phyloP scores from a whole-genome alignment of 768 basidiomycete species.

The Calvatia gigantea region DNA sequence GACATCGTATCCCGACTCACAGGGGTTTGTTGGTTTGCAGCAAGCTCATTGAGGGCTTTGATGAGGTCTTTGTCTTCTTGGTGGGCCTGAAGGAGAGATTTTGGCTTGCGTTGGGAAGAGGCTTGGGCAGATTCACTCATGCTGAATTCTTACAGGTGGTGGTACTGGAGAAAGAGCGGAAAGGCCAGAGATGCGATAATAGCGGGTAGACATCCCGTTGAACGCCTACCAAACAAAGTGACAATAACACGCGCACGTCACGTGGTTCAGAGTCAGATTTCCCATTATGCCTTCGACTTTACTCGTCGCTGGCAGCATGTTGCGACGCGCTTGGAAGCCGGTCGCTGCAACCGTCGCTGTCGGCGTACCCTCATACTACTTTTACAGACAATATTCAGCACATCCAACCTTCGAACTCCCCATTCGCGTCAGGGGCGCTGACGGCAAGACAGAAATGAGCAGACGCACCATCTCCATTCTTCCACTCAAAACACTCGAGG shows the following conservation, averaged over 20 bases:
- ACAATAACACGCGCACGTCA: conserved; percentile 1
- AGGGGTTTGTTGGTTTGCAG: conserved; percentile 9
- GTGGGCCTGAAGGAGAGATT: conserved; percentile 6
- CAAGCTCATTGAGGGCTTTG: conserved; percentile 5
- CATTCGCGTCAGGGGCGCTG: conserved; percentile 49
- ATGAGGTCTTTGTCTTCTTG: conserved; percentile 2
- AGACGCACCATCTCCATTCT: conserved; percentile 53
- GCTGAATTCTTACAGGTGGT: conserved; percentile 6
- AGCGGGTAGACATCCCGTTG: neutral
- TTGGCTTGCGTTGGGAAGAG: neutral
- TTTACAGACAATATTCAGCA: conserved; percentile 42
- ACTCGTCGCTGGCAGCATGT: conserved; percentile 37
- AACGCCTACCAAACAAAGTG: neutral
- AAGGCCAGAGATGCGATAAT: neutral
- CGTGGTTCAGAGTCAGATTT: conserved; percentile 4
- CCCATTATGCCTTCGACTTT: neutral
- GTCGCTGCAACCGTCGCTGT: conserved; percentile 52
- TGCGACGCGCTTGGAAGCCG: conserved; percentile 68
- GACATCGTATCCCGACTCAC: conserved; percentile 14
- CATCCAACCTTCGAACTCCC: conserved; percentile 57
- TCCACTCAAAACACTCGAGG: conserved; percentile 50
- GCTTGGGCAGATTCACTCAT: conserved; percentile 2
- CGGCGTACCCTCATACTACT: conserved; percentile 57
- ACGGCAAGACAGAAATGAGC: conserved; percentile 58
- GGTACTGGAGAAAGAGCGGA: neutral